Conservation (phyloP, 1,284 basidiomycete genomes). For the Afroboletus lepidellus region DNA sequence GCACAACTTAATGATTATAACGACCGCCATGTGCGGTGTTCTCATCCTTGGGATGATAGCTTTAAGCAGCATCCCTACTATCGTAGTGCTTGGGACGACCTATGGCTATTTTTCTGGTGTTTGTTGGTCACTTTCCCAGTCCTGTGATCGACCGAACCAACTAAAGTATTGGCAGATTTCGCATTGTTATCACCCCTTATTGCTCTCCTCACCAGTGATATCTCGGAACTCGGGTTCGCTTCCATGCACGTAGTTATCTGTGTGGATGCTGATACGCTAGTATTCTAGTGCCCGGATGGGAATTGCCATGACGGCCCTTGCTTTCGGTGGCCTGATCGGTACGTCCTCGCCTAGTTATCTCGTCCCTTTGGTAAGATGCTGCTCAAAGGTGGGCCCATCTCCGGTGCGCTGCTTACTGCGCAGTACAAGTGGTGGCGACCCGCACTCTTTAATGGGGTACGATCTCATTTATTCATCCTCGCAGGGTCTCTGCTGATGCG, state of each 20-base stretch:
- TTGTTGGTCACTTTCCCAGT: constrained; percentile 26
- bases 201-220: constrained; percentile 31
- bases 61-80: constrained; percentile 15
- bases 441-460: constrained; percentile 28
- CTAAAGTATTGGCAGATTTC: constrained; percentile 24
- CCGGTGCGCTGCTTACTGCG: constrained; percentile 26
- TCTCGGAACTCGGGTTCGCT: constrained; percentile 32
- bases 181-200: constrained; percentile 34
- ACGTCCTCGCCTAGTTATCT: neutral
- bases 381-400: constrained; percentile 24
- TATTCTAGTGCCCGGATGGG: constrained; percentile 29
- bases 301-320: constrained; percentile 9
- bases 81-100: constrained; percentile 22
- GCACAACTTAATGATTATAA: constrained; percentile 13
- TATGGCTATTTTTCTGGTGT: constrained; percentile 43
- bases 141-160: constrained; percentile 3
- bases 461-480: neutral
- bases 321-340: constrained; percentile 18
- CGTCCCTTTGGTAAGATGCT: neutral
- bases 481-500: constrained; percentile 2
- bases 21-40: constrained; percentile 30
- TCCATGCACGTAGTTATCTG: neutral
- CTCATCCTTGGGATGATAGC: constrained; percentile 30
- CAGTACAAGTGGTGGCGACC: constrained; percentile 31
- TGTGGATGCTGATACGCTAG: neutral